phyloP scores from a whole-genome alignment of 495 filamentous ascomycete species.

The Acidiella bohemica region DNA sequence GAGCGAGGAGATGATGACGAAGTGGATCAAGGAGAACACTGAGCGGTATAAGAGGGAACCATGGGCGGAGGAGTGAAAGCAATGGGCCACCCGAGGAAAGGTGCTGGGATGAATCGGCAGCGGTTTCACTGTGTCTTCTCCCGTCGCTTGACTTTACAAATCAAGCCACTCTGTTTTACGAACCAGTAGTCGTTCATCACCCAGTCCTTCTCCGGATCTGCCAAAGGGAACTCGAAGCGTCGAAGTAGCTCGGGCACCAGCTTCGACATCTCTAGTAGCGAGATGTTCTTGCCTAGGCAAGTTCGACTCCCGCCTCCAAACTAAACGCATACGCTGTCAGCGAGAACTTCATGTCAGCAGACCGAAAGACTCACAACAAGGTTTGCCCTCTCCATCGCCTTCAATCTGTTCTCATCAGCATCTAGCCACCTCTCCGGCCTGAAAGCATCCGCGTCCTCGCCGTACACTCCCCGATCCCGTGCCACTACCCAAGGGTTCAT shows the following conservation, averaged over 20 bases:
- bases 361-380: too few relatives aligned
- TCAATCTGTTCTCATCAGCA: conserved; percentile 12
- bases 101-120: too few relatives aligned
- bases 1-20: conserved; percentile 6
- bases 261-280: conserved; percentile 20
- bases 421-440: conserved; percentile 27
- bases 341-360: too few relatives aligned
- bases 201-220: conserved; percentile 27
- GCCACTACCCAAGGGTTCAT: conserved; percentile 28
- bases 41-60: conserved; percentile 1
- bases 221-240: conserved; percentile 31
- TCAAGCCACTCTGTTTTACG: conserved; percentile 31
- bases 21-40: conserved; percentile 2
- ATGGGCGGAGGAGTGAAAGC: conserved; percentile 1
- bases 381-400: conserved; percentile 16
- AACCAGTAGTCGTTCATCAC: conserved; percentile 37
- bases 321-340: too few relatives aligned
- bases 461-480: conserved; percentile 21
- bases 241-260: conserved; percentile 31
- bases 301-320: conserved; percentile 17
- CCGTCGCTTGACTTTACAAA: conserved; percentile 12
- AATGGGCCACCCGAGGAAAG: too few relatives aligned
- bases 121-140: too few relatives aligned
- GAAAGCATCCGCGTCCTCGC: conserved; percentile 24
- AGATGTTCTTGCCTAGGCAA: conserved; percentile 22